Evolutionary conservation across 2,329 filamentous ascomycete species (phyloP).

Genomic region (Diaporthe caulivora): DNA sequence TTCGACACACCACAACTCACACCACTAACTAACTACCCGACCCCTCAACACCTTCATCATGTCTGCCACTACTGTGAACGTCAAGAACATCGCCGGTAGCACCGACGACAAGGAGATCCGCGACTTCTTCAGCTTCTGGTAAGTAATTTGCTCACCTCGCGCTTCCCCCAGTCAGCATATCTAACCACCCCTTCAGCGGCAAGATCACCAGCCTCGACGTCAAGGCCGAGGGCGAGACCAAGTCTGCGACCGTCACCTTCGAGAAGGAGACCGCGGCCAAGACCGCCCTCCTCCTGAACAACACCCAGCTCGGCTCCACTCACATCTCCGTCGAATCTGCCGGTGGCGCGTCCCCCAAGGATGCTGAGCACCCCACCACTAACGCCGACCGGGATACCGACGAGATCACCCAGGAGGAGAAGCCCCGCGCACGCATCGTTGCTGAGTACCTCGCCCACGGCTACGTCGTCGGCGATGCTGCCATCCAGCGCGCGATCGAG

Average conservation of each 20-base stretch:
- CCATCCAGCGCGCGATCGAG: constrained; percentile 85
- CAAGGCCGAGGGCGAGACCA: constrained; percentile 74
- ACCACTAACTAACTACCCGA: not conserved
- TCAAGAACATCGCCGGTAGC: constrained; percentile 86
- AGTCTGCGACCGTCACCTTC: constrained; percentile 93
- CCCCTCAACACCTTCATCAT: constrained; percentile 53
- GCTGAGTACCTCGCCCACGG: constrained; percentile 98
- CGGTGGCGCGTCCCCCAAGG: constrained; percentile 72
- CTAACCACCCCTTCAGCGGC: constrained; percentile 67
- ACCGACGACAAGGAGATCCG: constrained; percentile 92
- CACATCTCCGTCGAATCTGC: constrained; percentile 81
- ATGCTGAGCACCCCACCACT: constrained; percentile 66
- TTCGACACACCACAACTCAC: not conserved
- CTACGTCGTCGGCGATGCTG: constrained; percentile 82
- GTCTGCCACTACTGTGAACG: constrained; percentile 79
- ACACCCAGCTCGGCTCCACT: constrained; percentile 91
- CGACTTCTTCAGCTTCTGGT: constrained; percentile 98
- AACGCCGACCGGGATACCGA: constrained; percentile 71
- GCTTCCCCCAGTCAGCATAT: not conserved
- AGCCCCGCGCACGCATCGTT: constrained; percentile 91
- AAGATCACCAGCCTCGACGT: constrained; percentile 90
- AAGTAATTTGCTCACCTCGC: constrained; percentile 50
- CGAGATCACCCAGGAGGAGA: constrained; percentile 93
- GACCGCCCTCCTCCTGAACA: constrained; percentile 95
- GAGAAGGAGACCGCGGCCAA: constrained; percentile 97